These are phyloP conservation scores for Diaporthe vaccinii DNA, from an alignment of 2,329 filamentous ascomycete genomes.

Conservation along the genomic window DNA sequence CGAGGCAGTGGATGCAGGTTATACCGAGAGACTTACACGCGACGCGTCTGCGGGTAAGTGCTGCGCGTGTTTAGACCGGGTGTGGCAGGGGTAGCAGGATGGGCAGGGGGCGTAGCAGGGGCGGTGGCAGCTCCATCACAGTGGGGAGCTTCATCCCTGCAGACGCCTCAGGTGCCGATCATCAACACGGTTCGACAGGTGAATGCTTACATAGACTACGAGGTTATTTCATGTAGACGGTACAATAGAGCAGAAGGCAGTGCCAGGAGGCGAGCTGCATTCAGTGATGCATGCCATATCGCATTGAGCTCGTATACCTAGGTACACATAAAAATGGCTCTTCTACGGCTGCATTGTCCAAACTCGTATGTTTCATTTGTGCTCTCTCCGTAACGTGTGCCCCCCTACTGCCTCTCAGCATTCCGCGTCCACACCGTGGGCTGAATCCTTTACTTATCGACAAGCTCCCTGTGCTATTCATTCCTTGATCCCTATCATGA, in stretches of 20 bases:
- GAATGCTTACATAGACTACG: not conserved
- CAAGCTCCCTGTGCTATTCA: too few species aligned
- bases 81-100: not conserved
- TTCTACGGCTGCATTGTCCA: not conserved
- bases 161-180: not conserved
- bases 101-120: not conserved
- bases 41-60: constrained; percentile 22
- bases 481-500: not conserved
- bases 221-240: not conserved
- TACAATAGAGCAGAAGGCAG: not conserved
- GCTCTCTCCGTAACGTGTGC: not conserved
- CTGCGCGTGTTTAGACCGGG: constrained; percentile 11
- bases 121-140: not conserved
- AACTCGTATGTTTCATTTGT: not conserved
- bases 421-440: not conserved
- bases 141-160: constrained; percentile 15
- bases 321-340: too few species aligned
- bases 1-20: constrained; percentile 21
- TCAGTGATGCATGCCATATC: not conserved
- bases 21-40: constrained; percentile 29
- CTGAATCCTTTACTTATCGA: not conserved
- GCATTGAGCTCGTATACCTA: not conserved
- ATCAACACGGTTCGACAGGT: not conserved
- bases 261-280: not conserved
- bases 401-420: not conserved